Evolutionary conservation across 2,329 filamentous ascomycete genomes (phyloP).

Genomic region (Metarhizium sp.): DNA sequence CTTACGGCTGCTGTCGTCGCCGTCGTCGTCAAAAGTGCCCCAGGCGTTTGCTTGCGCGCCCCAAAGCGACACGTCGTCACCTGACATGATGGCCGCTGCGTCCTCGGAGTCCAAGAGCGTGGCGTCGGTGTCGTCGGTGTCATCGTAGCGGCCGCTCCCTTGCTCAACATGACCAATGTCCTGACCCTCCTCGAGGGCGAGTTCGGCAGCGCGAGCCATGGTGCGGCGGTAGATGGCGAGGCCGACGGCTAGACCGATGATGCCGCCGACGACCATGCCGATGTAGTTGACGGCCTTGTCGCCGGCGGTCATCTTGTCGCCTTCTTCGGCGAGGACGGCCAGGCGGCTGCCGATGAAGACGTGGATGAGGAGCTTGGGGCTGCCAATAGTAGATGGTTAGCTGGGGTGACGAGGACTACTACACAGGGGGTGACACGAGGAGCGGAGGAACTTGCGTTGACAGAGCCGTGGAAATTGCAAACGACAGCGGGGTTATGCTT

Average conservation of each 20-base stretch:
- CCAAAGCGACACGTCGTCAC: slow-evolving; percentile 52
- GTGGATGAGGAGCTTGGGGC: slow-evolving; percentile 82
- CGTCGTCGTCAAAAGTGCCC: slow-evolving; percentile 23
- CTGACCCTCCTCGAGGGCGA: slow-evolving; percentile 36
- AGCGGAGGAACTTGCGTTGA: slow-evolving; percentile 39
- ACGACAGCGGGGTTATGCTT: slow-evolving; percentile 67
- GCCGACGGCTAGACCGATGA: slow-evolving; percentile 67
- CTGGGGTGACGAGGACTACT: too few relatives aligned
- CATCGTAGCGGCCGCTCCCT: slow-evolving; percentile 30
- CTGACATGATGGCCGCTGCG: slow-evolving; percentile 45
- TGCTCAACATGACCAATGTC: slow-evolving; percentile 17
- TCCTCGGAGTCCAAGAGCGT: slow-evolving; percentile 33
- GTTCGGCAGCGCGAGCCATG: slow-evolving; percentile 51
- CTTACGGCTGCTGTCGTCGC: slow-evolving; percentile 8
- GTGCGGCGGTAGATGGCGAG: slow-evolving; percentile 74
- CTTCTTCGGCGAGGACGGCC: slow-evolving; percentile 71
- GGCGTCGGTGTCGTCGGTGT: slow-evolving; percentile 22
- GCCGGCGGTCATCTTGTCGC: slow-evolving; percentile 69
- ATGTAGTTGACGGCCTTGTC: slow-evolving; percentile 78
- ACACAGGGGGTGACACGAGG: background rate
- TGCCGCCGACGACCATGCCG: slow-evolving; percentile 63
- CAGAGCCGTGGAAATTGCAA: slow-evolving; percentile 72
- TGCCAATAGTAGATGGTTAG: slow-evolving; percentile 12
- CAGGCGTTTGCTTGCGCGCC: slow-evolving; percentile 28
- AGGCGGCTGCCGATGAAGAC: slow-evolving; percentile 85